Conservation (phyloP, 1,139 yeast genomes). For the Suhomyces coccinellae region DNA sequence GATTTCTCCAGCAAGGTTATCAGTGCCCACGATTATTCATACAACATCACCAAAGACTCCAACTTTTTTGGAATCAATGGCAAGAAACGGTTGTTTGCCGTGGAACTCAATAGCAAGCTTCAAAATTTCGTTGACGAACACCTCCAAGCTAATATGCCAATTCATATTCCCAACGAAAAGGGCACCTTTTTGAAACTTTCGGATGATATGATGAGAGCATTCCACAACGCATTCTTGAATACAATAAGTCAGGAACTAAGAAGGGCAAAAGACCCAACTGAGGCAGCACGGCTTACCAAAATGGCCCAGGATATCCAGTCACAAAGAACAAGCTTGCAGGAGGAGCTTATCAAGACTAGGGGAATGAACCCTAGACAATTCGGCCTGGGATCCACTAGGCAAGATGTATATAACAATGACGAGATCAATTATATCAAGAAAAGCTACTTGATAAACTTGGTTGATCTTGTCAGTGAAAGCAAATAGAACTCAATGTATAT, state of each 20-base stretch:
- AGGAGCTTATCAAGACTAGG: conserved; percentile 12
- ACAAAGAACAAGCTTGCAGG: conserved; percentile 14
- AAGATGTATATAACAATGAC: conserved; percentile 22
- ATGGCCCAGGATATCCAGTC: conserved; percentile 15
- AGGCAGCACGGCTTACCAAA: conserved; percentile 4
- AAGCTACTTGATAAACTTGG: conserved; percentile 24
- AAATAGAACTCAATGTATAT: not conserved
- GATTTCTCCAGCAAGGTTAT: conserved; percentile 20
- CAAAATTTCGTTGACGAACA: conserved; percentile 17
- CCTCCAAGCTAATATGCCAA: conserved; percentile 5
- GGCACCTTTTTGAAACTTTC: conserved; percentile 28
- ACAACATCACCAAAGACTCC: conserved; percentile 23
- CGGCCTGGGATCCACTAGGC: conserved; percentile 10
- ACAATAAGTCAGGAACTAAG: conserved; percentile 12
- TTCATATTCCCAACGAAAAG: conserved; percentile 13
- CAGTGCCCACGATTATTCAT: conserved; percentile 21
- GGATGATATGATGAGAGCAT: conserved; percentile 18
- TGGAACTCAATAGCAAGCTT: conserved; percentile 18
- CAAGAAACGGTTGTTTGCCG: conserved; percentile 7
- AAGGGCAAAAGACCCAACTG: not conserved
- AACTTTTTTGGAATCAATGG: conserved; percentile 5
- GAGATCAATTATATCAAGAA: conserved; percentile 27
- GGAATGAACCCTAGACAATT: conserved; percentile 2
- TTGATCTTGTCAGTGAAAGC: conserved; percentile 7
- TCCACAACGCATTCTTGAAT: conserved; percentile 19